Base-by-base conservation (phyloP, 768 basidiomycete species). In the Phlegmacium glaucopus region DNA sequence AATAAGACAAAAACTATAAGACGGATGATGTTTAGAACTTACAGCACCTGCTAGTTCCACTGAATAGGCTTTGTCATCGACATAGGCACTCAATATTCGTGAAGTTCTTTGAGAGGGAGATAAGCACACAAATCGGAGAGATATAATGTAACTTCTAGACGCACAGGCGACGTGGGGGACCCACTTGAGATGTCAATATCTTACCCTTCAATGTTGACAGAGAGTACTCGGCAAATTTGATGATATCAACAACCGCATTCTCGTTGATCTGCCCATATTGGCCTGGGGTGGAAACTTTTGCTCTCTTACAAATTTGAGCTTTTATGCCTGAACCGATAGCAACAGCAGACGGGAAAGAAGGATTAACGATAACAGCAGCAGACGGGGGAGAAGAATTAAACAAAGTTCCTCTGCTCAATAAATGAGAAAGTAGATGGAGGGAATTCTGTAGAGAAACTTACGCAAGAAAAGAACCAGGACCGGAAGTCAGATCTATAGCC, bases 11-110 rank as follows among this genome's bases (percentile, higher is more conserved):
- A 34, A n/a, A 34, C 10, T 32, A n/a, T 34, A 34, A 34, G 32
- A 10, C n/a, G 32, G 6, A 32, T 8, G 30, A 13, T 32, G 30
- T 11, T 11, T 10, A 34, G 10, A 34, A n/a, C 47, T 70, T 47
- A 80, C 80, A 3, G 80, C 79, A 7, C 76, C 77, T 5, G 73
- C 68, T 1, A 82, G 71, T 29, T 80, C 70, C 27, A 80, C 59
- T 0, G 79, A 81, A 51, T 76, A 82, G 1, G 70, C 66, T 39
- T 70, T 66, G 30, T 72, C 76, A 26, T 76, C 64, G 4, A 50
- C 52, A 54, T 82, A 82, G 1, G 77, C 77, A 30, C 63, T 63
- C 57, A 77, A 52, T 16, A 80, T 67, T 44, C 69, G 67, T 6
- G 9, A 8, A 12, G 7, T 16, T 6, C 39, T 39, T 10, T n/a